A percentile compares a stretch with the other conserved stretches of the same genome.
Conservation (phyloP, 495 filamentous ascomycete species). For the Zalerion maritima region DNA sequence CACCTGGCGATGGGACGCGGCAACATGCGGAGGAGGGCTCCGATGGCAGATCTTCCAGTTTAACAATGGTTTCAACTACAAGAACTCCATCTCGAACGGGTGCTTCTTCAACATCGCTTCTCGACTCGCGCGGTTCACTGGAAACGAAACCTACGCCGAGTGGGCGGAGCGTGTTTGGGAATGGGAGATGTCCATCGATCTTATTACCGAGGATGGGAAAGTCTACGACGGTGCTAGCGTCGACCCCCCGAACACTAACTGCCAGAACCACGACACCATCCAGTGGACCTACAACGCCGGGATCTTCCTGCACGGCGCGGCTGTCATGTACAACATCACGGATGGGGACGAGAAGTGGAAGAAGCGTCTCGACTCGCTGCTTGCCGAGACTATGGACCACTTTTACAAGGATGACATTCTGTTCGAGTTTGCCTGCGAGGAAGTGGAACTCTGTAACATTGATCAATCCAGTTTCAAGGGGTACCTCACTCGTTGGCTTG, state of each 20-base stretch:
- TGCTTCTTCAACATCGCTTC: conserved; percentile 74
- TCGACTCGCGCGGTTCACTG: conserved; percentile 57
- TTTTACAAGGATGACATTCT: conserved; percentile 47
- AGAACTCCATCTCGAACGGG: conserved; percentile 67
- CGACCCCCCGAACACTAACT: conserved; percentile 29
- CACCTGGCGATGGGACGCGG: conserved; percentile 50
- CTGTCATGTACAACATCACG: conserved; percentile 64
- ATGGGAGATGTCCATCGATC: conserved; percentile 46
- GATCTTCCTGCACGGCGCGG: conserved; percentile 56
- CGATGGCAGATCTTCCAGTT: conserved; percentile 77
- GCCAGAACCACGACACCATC: conserved; percentile 41
- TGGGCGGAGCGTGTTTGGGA: conserved; percentile 62
- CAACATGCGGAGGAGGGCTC: conserved; percentile 59
- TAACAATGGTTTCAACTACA: conserved; percentile 68
- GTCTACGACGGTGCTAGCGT: conserved; percentile 55
- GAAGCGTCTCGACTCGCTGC: conserved; percentile 36
- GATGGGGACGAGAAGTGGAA: conserved; percentile 41
- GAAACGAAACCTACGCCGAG: conserved; percentile 58
- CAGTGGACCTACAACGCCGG: conserved; percentile 72
- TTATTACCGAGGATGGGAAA: conserved; percentile 45
- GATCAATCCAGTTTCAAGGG: conserved; percentile 68
- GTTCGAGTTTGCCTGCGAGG: conserved; percentile 58
- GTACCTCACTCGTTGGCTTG: conserved; percentile 57
- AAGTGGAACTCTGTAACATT: conserved; percentile 44
- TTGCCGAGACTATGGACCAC: conserved; percentile 36